These are phyloP conservation scores for Eucalyptus polybractea DNA, from an alignment of 345 rosid genomes.

Conservation along the genomic window DNA sequence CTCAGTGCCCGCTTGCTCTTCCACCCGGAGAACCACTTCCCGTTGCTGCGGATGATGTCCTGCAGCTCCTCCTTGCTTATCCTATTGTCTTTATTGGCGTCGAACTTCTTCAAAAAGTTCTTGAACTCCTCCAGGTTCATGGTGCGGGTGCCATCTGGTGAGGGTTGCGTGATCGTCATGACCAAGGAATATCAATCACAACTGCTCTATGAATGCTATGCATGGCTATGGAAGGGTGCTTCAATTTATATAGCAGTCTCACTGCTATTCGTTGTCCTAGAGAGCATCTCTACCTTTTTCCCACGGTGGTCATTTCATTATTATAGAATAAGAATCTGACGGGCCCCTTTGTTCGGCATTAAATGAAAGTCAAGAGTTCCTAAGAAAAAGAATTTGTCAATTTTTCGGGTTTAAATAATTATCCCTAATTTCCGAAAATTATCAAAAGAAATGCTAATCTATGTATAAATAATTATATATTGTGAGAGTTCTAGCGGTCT, in stretches of 20 bases:
- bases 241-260: not conserved
- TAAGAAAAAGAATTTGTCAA: not conserved
- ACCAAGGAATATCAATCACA: not conserved
- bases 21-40: not conserved
- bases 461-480: not conserved
- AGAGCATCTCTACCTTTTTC: not conserved
- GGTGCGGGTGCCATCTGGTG: not conserved
- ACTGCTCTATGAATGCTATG: not conserved
- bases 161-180: not conserved
- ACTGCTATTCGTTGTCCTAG: not conserved
- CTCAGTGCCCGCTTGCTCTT: not conserved
- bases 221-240: not conserved
- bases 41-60: not conserved
- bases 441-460: not conserved
- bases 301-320: not conserved
- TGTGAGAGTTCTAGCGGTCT: not conserved
- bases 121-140: constrained; percentile 13
- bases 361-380: not conserved
- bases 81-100: constrained; percentile 2
- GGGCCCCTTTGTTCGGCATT: not conserved
- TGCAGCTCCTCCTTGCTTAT: constrained; percentile 17
- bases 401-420: not conserved
- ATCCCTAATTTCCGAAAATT: not conserved
- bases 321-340: not conserved
- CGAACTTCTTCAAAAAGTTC: constrained; percentile 3